Evolutionary conservation across 768 basidiomycete species (phyloP).

Genomic region (Aureoboletus auriporus): DNA sequence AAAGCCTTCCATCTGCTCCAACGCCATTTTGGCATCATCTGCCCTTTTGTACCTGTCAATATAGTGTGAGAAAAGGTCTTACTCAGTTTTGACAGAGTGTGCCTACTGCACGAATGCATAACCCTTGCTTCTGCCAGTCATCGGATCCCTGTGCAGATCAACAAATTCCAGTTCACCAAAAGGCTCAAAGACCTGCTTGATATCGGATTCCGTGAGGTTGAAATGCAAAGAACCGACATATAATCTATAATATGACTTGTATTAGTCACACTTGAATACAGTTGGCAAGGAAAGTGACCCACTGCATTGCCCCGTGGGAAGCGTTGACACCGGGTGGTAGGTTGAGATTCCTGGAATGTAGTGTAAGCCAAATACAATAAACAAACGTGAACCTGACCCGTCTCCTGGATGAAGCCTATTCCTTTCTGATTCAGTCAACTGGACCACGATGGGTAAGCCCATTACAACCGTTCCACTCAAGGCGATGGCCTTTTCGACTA

Average conservation of each 20-base stretch:
- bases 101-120: slow-evolving; percentile 96
- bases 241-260: slow-evolving; percentile 48
- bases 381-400: slow-evolving; percentile 48
- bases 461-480: slow-evolving; percentile 95
- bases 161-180: slow-evolving; percentile 98
- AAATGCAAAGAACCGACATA: slow-evolving; percentile 97
- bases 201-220: slow-evolving; percentile 94
- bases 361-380: slow-evolving; percentile 9
- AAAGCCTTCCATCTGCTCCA: slow-evolving; percentile 99
- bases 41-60: slow-evolving; percentile 73
- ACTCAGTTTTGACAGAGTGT: not conserved
- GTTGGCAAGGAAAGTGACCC: slow-evolving; percentile 34
- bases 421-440: slow-evolving; percentile 95
- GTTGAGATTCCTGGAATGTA: slow-evolving; percentile 59
- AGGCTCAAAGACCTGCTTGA: slow-evolving; percentile 98
- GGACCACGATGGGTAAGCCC: slow-evolving; percentile 96
- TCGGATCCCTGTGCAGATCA: slow-evolving; percentile 93
- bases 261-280: slow-evolving; percentile 10
- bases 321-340: slow-evolving; percentile 82
- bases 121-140: slow-evolving; percentile 94
- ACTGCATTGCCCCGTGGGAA: slow-evolving; percentile 83
- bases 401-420: slow-evolving; percentile 87
- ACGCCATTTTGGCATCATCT: slow-evolving; percentile 94
- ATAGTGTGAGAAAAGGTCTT: slow-evolving; percentile 1
- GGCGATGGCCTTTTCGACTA: slow-evolving; percentile 86